phyloP scores from a whole-genome alignment of 768 basidiomycete genomes.

The Xerocomus spinulosus region DNA sequence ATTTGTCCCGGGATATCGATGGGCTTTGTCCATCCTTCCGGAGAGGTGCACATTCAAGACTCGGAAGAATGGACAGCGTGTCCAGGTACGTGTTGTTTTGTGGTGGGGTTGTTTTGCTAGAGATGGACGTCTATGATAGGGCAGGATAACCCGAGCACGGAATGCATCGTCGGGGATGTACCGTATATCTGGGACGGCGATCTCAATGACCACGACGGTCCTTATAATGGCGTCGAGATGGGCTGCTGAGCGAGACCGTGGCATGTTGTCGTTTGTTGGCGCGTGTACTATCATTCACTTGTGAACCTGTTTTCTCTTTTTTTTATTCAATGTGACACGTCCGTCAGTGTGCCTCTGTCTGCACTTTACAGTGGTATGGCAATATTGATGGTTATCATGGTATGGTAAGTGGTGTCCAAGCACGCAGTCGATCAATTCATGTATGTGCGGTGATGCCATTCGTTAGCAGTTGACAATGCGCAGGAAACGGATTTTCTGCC shows the following conservation, averaged over 20 bases:
- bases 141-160: conserved; percentile 52
- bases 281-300: too few relatives aligned
- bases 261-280: too few relatives aligned
- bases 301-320: too few relatives aligned
- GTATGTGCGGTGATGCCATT: too few relatives aligned
- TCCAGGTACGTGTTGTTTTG: conserved; percentile 34
- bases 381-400: too few relatives aligned
- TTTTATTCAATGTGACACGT: too few relatives aligned
- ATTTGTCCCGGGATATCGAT: conserved; percentile 32
- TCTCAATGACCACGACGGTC: conserved; percentile 43
- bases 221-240: conserved; percentile 29
- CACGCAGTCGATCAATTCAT: too few relatives aligned
- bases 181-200: conserved; percentile 42
- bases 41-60: conserved; percentile 44
- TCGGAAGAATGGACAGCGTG: conserved; percentile 50
- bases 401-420: too few relatives aligned
- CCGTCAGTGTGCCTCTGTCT: too few relatives aligned
- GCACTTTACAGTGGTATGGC: too few relatives aligned
- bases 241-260: conserved; percentile 20
- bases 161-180: conserved; percentile 24
- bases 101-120: neutral
- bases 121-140: conserved; percentile 21
- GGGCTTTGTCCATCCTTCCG: conserved; percentile 38
- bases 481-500: too few relatives aligned
- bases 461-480: too few relatives aligned